Evolutionary conservation across 2,329 filamentous ascomycete genomes (phyloP).

Genomic region (Magnaporthiopsis incrustans): DNA sequence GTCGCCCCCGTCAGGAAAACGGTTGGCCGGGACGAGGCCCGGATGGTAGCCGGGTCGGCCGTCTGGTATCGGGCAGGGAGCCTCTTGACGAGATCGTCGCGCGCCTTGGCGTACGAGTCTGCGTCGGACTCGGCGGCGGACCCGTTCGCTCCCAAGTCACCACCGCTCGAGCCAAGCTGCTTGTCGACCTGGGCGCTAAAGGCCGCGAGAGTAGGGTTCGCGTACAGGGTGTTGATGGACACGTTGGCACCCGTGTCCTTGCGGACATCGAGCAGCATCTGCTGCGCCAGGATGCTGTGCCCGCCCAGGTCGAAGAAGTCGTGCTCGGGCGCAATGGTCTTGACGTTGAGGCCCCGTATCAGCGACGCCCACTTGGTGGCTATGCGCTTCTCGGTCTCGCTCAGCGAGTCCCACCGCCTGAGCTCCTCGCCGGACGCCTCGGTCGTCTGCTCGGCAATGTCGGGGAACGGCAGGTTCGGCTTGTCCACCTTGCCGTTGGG

Average conservation of each 20-base stretch:
- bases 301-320: constrained; percentile 76
- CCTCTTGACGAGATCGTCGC: constrained; percentile 40
- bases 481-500: constrained; percentile 83
- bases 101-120: constrained; percentile 37
- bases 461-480: constrained; percentile 72
- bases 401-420: constrained; percentile 22
- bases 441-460: constrained; percentile 55
- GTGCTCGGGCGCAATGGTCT: constrained; percentile 52
- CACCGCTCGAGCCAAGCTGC: constrained; percentile 8
- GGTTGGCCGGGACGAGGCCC: constrained; percentile 34
- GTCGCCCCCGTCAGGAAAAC: constrained; percentile 85
- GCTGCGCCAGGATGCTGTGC: constrained; percentile 73
- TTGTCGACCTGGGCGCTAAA: constrained; percentile 40
- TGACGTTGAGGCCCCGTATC: constrained; percentile 57
- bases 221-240: constrained; percentile 63
- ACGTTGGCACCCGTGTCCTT: constrained; percentile 40
- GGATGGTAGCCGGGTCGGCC: constrained; percentile 18
- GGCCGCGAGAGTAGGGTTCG: constrained; percentile 43
- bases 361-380: constrained; percentile 69
- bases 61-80: constrained; percentile 32
- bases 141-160: constrained; percentile 27
- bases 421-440: constrained; percentile 34
- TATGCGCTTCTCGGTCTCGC: constrained; percentile 55
- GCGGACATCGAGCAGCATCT: constrained; percentile 63
- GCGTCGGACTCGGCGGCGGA: constrained; percentile 24